These are phyloP conservation scores for Cetradonia linearis DNA, from an alignment of 495 filamentous ascomycete genomes.

Conservation along the genomic window DNA sequence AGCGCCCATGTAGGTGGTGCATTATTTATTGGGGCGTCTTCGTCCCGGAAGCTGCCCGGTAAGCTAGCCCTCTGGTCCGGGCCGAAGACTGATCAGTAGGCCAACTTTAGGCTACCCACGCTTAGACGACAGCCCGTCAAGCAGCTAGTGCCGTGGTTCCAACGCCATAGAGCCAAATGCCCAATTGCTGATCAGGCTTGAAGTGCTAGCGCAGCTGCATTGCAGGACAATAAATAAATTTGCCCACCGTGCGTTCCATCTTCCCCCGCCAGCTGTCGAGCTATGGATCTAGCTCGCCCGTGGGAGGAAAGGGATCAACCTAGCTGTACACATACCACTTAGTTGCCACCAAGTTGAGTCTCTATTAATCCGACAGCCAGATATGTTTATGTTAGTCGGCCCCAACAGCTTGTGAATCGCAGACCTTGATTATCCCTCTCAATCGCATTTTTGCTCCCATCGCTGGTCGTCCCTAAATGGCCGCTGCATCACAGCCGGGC, in stretches of 20 bases:
- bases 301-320: neutral
- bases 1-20: neutral
- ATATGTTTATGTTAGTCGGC: neutral
- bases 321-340: neutral
- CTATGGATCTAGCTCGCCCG: neutral
- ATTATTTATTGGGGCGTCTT: neutral
- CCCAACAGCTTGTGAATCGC: neutral
- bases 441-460: constrained; percentile 2
- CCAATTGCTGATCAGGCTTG: neutral
- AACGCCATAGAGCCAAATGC: neutral
- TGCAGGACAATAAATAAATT: constrained; percentile 1
- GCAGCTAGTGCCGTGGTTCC: neutral
- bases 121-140: neutral
- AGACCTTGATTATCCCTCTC: neutral
- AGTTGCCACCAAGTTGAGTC: neutral
- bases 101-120: neutral
- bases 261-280: constrained; percentile 3
- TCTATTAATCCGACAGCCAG: constrained; percentile 1
- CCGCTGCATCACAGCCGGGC: neutral
- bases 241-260: neutral
- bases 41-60: neutral
- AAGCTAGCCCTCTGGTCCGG: neutral
- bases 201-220: neutral
- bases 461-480: constrained; percentile 10
- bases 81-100: neutral